Evolutionary conservation across 495 filamentous ascomycete genomes (phyloP).

Genomic region (Bathelium albidoporum): DNA sequence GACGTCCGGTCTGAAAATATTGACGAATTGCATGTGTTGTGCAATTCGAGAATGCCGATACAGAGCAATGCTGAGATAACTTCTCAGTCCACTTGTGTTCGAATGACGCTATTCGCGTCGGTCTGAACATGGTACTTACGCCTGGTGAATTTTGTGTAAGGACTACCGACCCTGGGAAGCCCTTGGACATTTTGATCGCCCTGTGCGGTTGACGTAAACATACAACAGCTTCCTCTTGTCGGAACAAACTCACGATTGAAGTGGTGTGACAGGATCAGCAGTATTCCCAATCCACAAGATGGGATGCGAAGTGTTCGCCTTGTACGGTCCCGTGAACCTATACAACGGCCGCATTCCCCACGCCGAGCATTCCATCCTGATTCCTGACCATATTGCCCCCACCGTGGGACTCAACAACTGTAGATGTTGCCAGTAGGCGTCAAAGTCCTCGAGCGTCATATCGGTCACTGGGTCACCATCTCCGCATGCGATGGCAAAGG

Average conservation of each 20-base stretch:
- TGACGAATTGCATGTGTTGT: conserved; percentile 16
- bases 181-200: conserved; percentile 40
- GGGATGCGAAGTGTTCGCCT: conserved; percentile 41
- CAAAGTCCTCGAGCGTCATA: conserved; percentile 37
- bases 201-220: background rate
- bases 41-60: conserved; percentile 21
- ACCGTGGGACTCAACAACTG: conserved; percentile 37
- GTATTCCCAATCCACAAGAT: conserved; percentile 46
- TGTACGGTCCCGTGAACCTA: conserved; percentile 40
- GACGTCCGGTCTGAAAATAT: conserved; percentile 27
- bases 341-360: conserved; percentile 50
- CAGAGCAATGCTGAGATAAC: conserved; percentile 23
- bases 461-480: conserved; percentile 43
- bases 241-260: conserved; percentile 24
- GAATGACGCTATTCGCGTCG: background rate
- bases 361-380: conserved; percentile 44
- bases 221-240: background rate
- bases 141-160: conserved; percentile 46
- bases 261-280: conserved; percentile 48
- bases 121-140: conserved; percentile 18
- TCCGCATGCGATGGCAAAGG: conserved; percentile 51
- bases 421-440: conserved; percentile 36
- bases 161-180: conserved; percentile 43
- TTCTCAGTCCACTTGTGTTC: background rate
- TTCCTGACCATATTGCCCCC: conserved; percentile 49